phyloP scores from a whole-genome alignment of 306 rosid genomes.

The Urtica urens region DNA sequence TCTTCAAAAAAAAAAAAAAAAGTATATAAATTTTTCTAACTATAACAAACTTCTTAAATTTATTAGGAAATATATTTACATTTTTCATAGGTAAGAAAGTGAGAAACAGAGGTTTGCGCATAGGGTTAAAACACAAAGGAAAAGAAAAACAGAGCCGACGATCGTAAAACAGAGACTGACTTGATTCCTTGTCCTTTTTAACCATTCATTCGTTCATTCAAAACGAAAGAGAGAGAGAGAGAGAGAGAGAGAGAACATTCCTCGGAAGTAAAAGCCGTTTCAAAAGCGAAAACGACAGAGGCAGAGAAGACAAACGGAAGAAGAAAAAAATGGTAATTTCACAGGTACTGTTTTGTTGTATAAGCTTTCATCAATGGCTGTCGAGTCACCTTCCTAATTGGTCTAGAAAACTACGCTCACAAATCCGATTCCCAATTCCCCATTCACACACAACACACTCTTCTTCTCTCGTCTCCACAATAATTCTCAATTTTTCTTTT shows the following conservation, averaged over 20 bases:
- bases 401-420: too few species aligned
- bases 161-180: too few species aligned
- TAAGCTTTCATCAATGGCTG: background rate
- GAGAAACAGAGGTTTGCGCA: too few species aligned
- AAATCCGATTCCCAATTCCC: constrained; percentile 5
- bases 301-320: too few species aligned
- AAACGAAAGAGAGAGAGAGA: background rate
- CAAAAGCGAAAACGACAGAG: constrained; percentile 10
- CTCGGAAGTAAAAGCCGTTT: constrained; percentile 19
- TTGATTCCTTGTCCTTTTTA: too few species aligned
- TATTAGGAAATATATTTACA: too few species aligned
- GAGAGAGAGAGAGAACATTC: background rate
- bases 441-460: constrained; percentile 14
- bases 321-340: constrained; percentile 1
- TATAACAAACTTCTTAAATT: too few species aligned
- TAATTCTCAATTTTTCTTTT: background rate
- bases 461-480: background rate
- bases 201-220: background rate
- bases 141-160: background rate
- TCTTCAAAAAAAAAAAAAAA: too few species aligned
- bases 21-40: too few species aligned
- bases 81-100: too few species aligned
- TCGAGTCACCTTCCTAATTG: background rate
- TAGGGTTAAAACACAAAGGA: too few species aligned
- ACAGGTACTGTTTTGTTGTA: background rate